Evolutionary conservation across 768 basidiomycete species (phyloP).

Genomic region (Termitomyces sp.): DNA sequence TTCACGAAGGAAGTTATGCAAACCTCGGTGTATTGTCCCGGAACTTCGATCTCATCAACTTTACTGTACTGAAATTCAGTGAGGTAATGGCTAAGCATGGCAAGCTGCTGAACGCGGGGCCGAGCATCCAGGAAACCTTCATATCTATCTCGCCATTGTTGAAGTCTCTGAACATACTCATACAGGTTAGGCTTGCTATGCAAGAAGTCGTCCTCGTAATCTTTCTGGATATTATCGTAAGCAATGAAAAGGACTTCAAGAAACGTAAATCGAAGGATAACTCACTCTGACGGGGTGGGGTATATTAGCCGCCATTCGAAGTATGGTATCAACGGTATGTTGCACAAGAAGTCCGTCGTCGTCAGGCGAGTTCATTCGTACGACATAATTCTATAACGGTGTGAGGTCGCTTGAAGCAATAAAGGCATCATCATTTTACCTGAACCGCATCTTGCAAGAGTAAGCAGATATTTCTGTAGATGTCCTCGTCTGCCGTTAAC

Average conservation of each 20-base stretch:
- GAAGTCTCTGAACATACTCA: constrained; percentile 87
- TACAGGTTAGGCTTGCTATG: constrained; percentile 69
- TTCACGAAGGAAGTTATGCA: not conserved
- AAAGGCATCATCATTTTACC: constrained; percentile 33
- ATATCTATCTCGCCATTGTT: constrained; percentile 88
- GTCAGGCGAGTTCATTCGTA: constrained; percentile 57
- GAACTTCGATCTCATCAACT: constrained; percentile 96
- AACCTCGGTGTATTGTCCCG: constrained; percentile 99
- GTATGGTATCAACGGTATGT: constrained; percentile 49
- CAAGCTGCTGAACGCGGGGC: constrained; percentile 79
- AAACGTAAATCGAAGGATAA: not conserved
- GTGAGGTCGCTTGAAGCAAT: not conserved
- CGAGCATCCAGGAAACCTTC: constrained; percentile 79
- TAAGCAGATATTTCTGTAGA: constrained; percentile 86
- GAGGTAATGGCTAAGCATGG: constrained; percentile 84
- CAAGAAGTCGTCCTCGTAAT: constrained; percentile 90
- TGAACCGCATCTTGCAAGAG: constrained; percentile 82
- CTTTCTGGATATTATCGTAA: constrained; percentile 43
- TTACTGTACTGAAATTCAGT: constrained; percentile 97
- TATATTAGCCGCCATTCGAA: constrained; percentile 57
- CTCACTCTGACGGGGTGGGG: constrained; percentile 52
- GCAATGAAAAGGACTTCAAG: not conserved
- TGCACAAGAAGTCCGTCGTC: constrained; percentile 62
- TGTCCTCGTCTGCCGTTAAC: constrained; percentile 84
- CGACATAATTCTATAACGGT: constrained; percentile 53